phyloP scores from a whole-genome alignment of 805 yeast genomes.

The Maudiozyma pseudohumilis region DNA sequence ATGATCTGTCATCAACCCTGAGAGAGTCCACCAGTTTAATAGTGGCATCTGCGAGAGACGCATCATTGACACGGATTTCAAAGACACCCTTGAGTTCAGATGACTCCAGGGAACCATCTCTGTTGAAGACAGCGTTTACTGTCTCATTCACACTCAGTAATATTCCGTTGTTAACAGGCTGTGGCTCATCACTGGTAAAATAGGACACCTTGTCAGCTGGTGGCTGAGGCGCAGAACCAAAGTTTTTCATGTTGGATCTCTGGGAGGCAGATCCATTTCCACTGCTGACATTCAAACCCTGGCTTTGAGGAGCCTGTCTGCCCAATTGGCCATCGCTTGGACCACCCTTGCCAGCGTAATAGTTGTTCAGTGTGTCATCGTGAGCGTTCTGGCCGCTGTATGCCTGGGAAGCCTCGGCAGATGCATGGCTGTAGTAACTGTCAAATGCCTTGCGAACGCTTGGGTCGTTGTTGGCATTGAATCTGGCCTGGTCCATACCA shows the following conservation, averaged over 20 bases:
- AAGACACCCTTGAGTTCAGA: conserved; percentile 86
- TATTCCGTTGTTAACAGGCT: conserved; percentile 59
- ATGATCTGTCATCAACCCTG: conserved; percentile 33
- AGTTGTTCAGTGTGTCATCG: background rate
- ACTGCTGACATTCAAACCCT: no score
- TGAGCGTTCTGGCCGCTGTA: background rate
- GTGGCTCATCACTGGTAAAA: conserved; percentile 19
- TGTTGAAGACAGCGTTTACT: conserved; percentile 61
- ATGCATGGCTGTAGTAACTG: conserved; percentile 30
- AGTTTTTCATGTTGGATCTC: background rate
- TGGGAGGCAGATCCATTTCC: background rate
- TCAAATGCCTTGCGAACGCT: conserved; percentile 31
- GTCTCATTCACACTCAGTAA: conserved; percentile 70
- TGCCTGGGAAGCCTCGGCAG: conserved; percentile 11
- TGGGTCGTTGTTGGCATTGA: conserved; percentile 25
- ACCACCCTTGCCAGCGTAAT: background rate
- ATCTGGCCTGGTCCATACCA: conserved; percentile 8
- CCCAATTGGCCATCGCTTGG: background rate
- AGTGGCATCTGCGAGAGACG: conserved; percentile 57
- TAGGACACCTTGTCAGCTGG: background rate
- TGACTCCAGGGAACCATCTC: conserved; percentile 67
- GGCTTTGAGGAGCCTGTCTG: no score
- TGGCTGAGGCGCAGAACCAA: background rate
- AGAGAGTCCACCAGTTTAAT: conserved; percentile 46
- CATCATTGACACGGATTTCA: conserved; percentile 75